Conservation (phyloP, 2,329 filamentous ascomycete genomes). For the Nemania sp. region DNA sequence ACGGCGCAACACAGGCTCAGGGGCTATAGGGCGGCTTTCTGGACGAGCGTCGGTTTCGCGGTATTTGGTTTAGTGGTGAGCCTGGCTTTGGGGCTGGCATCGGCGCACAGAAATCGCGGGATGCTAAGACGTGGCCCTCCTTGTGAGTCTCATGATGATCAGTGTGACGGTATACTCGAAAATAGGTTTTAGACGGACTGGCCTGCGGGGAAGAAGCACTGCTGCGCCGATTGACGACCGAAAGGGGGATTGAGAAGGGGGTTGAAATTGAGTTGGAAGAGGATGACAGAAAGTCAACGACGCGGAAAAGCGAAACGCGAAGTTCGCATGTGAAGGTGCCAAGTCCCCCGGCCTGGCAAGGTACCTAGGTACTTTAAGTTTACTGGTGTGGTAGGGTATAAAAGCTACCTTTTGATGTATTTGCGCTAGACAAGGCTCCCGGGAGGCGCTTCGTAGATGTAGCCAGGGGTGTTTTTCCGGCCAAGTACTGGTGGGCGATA, state of each 20-base stretch:
- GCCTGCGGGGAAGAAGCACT: background rate
- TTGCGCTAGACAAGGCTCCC: too few species aligned
- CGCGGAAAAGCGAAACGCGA: background rate
- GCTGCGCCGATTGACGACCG: background rate
- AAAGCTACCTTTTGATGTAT: too few species aligned
- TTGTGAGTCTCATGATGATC: background rate
- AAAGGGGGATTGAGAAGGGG: background rate
- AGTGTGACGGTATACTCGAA: too few species aligned
- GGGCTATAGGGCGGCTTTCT: conserved; percentile 34
- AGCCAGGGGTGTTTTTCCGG: too few species aligned
- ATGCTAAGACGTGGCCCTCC: background rate
- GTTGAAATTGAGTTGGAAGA: too few species aligned
- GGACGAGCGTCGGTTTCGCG: conserved; percentile 33
- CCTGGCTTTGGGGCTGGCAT: conserved; percentile 22
- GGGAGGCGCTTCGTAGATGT: too few species aligned
- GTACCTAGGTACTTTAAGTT: too few species aligned
- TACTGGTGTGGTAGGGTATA: too few species aligned
- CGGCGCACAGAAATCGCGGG: conserved; percentile 13
- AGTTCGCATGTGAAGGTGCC: conserved; percentile 10
- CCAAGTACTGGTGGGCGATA: too few species aligned
- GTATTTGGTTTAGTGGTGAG: conserved; percentile 31
- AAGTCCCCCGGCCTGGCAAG: too few species aligned
- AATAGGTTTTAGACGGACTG: background rate
- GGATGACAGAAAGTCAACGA: too few species aligned
- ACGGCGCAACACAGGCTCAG: conserved; percentile 23